These are phyloP conservation scores for Ogataea ganodermae DNA, from an alignment of 805 yeast genomes.

Conservation along the genomic window DNA sequence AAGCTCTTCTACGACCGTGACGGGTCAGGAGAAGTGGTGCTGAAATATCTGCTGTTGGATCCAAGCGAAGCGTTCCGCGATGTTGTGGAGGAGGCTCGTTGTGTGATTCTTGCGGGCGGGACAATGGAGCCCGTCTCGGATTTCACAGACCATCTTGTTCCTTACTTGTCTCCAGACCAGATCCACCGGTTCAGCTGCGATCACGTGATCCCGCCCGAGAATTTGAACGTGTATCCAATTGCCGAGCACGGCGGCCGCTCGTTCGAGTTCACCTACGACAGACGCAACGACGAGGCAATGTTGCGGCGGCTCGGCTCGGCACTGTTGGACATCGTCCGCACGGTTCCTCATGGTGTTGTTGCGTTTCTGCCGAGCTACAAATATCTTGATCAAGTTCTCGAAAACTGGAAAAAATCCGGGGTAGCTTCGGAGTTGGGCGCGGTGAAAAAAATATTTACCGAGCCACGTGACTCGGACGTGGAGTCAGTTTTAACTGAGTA, in stretches of 20 bases:
- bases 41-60: conserved; percentile 76
- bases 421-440: conserved; percentile 38
- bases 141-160: conserved; percentile 64
- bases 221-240: conserved; percentile 63
- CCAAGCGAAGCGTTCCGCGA: conserved; percentile 72
- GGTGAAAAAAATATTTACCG: conserved; percentile 55
- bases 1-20: conserved; percentile 61
- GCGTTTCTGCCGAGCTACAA: conserved; percentile 84
- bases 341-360: conserved; percentile 75
- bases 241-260: conserved; percentile 24
- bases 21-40: conserved; percentile 33
- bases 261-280: conserved; percentile 71
- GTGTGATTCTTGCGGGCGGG: conserved; percentile 88
- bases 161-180: conserved; percentile 44
- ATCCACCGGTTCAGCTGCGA: conserved; percentile 70
- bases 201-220: conserved; percentile 76
- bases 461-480: conserved; percentile 49
- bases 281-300: conserved; percentile 50
- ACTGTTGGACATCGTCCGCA: conserved; percentile 42
- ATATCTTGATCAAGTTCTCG: conserved; percentile 55
- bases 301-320: conserved; percentile 52
- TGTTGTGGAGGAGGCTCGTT: conserved; percentile 61
- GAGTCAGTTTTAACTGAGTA: conserved; percentile 54
- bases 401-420: conserved; percentile 50
- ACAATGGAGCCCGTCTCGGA: conserved; percentile 92